These are phyloP conservation scores for Castanea mollissima DNA, from an alignment of 306 rosid genomes.

Conservation along the genomic window DNA sequence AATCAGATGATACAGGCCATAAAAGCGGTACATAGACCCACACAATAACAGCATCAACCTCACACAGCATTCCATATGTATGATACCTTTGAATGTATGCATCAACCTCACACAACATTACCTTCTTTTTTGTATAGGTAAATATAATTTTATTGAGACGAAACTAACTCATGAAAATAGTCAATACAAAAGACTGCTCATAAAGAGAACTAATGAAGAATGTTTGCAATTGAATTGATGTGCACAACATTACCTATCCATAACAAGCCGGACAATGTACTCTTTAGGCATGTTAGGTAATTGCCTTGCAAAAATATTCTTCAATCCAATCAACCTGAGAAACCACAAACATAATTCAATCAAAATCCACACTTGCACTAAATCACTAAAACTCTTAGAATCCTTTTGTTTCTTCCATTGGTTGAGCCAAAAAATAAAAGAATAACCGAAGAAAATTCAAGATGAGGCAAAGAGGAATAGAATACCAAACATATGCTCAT, in stretches of 20 bases:
- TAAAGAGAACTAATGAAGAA: too few species aligned
- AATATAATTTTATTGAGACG: too few species aligned
- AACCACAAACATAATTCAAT: slow-evolving; percentile 24
- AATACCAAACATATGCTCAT: slow-evolving; percentile 95
- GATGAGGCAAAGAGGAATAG: slow-evolving; percentile 15
- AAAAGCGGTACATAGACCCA: background rate
- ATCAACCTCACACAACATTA: background rate
- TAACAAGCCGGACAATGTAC: slow-evolving; percentile 95
- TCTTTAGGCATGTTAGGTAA: slow-evolving; percentile 99
- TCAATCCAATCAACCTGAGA: slow-evolving; percentile 88
- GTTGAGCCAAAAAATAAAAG: background rate
- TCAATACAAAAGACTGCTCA: too few species aligned
- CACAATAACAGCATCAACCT: background rate
- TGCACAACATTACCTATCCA: slow-evolving; percentile 75
- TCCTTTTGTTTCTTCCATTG: background rate
- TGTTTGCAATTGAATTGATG: too few species aligned
- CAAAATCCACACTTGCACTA: slow-evolving; percentile 18
- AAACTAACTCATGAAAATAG: too few species aligned
- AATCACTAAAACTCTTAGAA: too few species aligned
- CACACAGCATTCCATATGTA: background rate
- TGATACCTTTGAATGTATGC: background rate
- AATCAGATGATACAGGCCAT: background rate
- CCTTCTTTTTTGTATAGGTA: too few species aligned
- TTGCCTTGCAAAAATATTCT: slow-evolving; percentile 93
- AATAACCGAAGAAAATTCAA: slow-evolving; percentile 3